Evolutionary conservation across 352 stramenopile genomes (phyloP), one percentile per base, ranked within the genome.

Genomic region (Phytophthora nicotianae): DNA sequence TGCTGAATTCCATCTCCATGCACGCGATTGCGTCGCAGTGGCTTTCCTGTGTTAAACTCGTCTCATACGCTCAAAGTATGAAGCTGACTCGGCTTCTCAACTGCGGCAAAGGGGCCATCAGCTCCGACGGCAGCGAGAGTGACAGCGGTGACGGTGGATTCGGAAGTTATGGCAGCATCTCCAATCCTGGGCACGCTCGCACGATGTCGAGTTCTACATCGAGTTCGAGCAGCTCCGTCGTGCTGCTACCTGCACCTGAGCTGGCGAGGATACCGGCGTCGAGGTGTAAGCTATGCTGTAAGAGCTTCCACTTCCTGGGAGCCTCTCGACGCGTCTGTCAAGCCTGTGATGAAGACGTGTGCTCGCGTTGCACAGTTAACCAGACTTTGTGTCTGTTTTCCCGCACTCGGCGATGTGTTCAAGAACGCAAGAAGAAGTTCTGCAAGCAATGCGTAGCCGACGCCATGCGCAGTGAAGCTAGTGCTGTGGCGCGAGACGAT

Each of bases 1-100:
- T 78, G 70, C 53, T 75, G 23, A 75, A 75, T 47, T 69, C 70
- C 26, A 73, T 75, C n/a, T 75, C 70, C 1, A 52, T 73, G 37
- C 66, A 75, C 53, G 60, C 58, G 21, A 52, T 69, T 21, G 67
- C 67, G 10, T 69, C 56, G 0, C 63, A 74, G 43, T 76, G 65
- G 65, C 16, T 70, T 20, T 78, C 70, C 14, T 66, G 60, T 8
- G 41, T 45, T 40, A 75, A 76, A 40, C 47, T 76, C 2, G 50
- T 76, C 3, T 37, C 74, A 33, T 72, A 72, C 50, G 70, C 76
- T 8, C 64, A 83, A 50, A 81, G 68, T 52, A 70, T 76, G 56
- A 85, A 85, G 65, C 71, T 85, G 16, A 37, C 68, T 9, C 60
- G 70, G 14, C 49, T 78, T 1, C 17, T 78, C 8, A 65, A 74